Percentiles rank a stretch among this genome's conserved stretches.
Evolutionary conservation across 1,139 yeast genomes (phyloP).

Genomic region (Pichia inconspicua): DNA sequence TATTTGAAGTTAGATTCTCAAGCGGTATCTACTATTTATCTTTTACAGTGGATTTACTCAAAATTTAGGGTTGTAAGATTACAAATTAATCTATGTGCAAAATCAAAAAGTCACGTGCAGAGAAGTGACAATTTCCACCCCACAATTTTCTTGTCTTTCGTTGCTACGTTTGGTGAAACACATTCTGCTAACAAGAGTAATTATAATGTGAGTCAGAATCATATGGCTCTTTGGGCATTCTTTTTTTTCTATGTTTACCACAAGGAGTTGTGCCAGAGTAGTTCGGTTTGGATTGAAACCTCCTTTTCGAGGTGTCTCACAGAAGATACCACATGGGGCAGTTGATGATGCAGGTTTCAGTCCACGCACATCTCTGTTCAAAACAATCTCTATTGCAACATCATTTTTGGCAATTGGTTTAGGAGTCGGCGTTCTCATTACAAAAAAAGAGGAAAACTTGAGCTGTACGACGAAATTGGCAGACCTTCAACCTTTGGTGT

Average conservation of each 20-base stretch:
- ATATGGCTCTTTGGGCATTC: neutral
- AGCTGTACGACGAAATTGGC: slow-evolving; percentile 12
- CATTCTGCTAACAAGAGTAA: too few relatives aligned
- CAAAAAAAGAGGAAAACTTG: slow-evolving; percentile 1
- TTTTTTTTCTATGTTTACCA: neutral
- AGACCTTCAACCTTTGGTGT: slow-evolving; percentile 31
- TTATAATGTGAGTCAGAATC: too few relatives aligned
- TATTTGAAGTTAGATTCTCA: too few relatives aligned
- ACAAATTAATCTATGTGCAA: too few relatives aligned
- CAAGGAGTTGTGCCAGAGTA: neutral
- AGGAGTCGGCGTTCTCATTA: slow-evolving; percentile 4
- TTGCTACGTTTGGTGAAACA: too few relatives aligned
- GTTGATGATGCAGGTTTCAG: neutral
- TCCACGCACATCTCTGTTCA: slow-evolving; percentile 6
- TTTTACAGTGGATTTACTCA: too few relatives aligned
- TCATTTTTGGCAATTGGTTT: slow-evolving; percentile 13
- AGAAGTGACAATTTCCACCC: too few relatives aligned
- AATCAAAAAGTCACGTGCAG: too few relatives aligned
- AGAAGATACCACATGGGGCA: neutral
- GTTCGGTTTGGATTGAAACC: neutral
- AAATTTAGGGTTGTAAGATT: too few relatives aligned
- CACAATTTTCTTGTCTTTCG: too few relatives aligned
- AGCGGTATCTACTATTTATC: too few relatives aligned
- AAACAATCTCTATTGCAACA: slow-evolving; percentile 6
- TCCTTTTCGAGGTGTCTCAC: neutral